Evolutionary conservation across 31 red algal genomes (phyloP), one percentile per base, ranked within the genome.

Genomic region (Odonthalia washingtoniensis): DNA sequence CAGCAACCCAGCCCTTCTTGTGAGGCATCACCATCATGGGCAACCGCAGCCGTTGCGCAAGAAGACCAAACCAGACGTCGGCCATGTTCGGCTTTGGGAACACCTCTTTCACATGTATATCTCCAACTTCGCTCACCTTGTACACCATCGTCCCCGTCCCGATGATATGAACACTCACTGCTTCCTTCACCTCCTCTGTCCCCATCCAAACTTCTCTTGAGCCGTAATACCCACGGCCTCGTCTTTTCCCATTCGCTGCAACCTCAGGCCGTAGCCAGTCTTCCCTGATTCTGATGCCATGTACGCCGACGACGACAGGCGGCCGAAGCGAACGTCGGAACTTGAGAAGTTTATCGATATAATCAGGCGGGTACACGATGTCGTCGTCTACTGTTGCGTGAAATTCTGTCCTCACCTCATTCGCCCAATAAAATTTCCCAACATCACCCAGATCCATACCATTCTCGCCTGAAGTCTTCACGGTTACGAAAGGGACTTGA

Each of bases 401-500:
- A 78, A 90, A 98, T 41, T 94, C 89, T 21, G 89, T 92, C 33
- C 42, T 40, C 26, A 92, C 49, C 26, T 90, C 65, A 32, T 80
- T 86, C 36, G 81, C 80, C 90, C 90, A 93, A 70, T 78, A 93
- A 65, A 98, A 98, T 84, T 98, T 98, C 64, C 92, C 96, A 27
- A 84, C 81, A 74, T 98, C 96, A 16, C 96, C 96, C n/a, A 95
- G 65, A 81, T 98, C 92, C n/a, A n/a, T n/a, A n/a, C n/a, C n/a
- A n/a, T n/a, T n/a, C n/a, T n/a, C n/a, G 1, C 88, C 91, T 40
- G 40, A 52, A 17, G 78, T 65, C 16, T 40, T 65, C 28, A 83
- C 72, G 52, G 76, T 67, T 5, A 92, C 74, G 37, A 75, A 92
- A 5, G 90, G 90, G 33, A 70, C 82, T 27, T 69, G 64, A 46